phyloP scores from a whole-genome alignment of 768 basidiomycete species.

The Tulasnella calospora region DNA sequence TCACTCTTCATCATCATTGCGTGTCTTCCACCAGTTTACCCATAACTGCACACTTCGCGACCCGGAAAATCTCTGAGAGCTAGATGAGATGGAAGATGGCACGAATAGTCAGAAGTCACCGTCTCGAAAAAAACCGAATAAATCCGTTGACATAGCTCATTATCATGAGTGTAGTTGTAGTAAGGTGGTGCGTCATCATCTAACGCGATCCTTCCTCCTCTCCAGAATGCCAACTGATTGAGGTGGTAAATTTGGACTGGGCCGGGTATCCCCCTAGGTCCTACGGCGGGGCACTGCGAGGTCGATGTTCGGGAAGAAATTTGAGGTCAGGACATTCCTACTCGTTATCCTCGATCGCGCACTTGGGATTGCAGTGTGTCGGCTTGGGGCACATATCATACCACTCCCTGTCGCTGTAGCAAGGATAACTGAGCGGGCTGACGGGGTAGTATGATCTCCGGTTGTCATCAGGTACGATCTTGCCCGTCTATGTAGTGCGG shows the following conservation, averaged over 20 bases:
- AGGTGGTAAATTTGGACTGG: slow-evolving; percentile 88
- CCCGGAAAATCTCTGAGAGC: slow-evolving; percentile 78
- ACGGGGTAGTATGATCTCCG: slow-evolving; percentile 37
- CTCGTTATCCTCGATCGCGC: too few species aligned
- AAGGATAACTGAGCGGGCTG: slow-evolving; percentile 43
- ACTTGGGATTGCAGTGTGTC: too few species aligned
- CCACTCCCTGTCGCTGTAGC: too few species aligned
- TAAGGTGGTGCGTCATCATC: slow-evolving; percentile 94
- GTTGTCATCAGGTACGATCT: too few species aligned
- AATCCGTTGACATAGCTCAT: slow-evolving; percentile 76
- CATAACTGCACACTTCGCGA: slow-evolving; percentile 77
- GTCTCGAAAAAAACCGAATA: too few species aligned
- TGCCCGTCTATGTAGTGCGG: too few species aligned
- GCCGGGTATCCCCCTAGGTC: too few species aligned
- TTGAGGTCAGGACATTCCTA: too few species aligned
- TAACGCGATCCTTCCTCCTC: slow-evolving; percentile 86
- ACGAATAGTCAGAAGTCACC: slow-evolving; percentile 36
- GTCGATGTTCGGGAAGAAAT: too few species aligned
- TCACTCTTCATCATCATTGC: slow-evolving; percentile 71
- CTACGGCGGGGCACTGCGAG: too few species aligned
- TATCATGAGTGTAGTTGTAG: slow-evolving; percentile 74
- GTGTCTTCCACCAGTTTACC: slow-evolving; percentile 75
- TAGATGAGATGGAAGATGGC: slow-evolving; percentile 59
- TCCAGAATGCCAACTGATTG: slow-evolving; percentile 84
- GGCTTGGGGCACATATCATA: too few species aligned